Evolutionary conservation across 2,329 filamentous ascomycete species (phyloP), one percentile per base, ranked within the genome.

Genomic region (Ceratocystiopsis sp.): DNA sequence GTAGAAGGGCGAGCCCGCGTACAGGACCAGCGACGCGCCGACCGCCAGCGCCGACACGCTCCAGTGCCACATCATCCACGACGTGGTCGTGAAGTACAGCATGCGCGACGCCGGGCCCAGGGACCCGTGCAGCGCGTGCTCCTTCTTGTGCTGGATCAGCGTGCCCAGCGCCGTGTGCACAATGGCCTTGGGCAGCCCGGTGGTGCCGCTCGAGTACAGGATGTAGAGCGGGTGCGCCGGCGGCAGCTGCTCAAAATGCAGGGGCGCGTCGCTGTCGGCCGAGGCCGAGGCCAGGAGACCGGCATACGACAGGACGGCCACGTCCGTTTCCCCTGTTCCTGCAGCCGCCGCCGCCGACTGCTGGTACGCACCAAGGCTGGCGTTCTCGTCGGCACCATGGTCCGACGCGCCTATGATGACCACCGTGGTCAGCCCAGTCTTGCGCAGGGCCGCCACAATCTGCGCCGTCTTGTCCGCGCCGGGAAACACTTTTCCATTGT

Each of bases 51-150:
- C 84, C 1, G 84, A 89, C 17, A 95, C 73, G 36, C 87, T 78
- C 87, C 89, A 96, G 59, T 96, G 89, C 86, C 87, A 95, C 89
- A 96, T 96, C 87, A 98, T 96, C 91, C 51, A 51, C 14, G 85
- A 93, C 12, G 81, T 86, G 4, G 87, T 95, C 1, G 86, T 94
- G 63, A 87, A 95, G 64, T 95, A 95, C 59, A 95, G 83, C 55
- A 95, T 69, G 17, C 80, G 73, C 37, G 86, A 84, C 2, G 68
- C 65, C 0, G 79, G 71, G 10, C 71, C 68, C 49, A 98, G 76
- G 18, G 86, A 85, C 57, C 82, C 84, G 57, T 96, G 89, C 3
- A 96, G 68, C 39, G 80, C 71, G 56, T 93, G 87, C 58, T 96
- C 91, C 58, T 98, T 98, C 62, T 96, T 96, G 65, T 96, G 91